Evolutionary conservation across 2,329 filamentous ascomycete genomes (phyloP), one percentile per base, ranked within the genome.

Genomic region (Pezizomycotina sp.): DNA sequence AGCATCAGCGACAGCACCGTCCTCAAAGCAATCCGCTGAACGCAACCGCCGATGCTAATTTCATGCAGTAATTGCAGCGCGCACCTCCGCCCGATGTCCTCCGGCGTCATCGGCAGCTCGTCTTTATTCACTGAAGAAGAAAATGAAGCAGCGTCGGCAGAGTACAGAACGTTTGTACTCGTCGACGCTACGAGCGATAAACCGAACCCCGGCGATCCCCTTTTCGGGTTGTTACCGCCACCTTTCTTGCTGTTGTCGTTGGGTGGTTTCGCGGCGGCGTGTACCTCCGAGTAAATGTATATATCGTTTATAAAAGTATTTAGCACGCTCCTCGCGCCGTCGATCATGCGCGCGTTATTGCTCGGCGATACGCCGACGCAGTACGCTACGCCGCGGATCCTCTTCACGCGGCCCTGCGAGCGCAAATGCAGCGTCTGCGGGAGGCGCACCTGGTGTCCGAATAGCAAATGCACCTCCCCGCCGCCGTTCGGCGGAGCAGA

Each of bases 331-430:
- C 86, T 68, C 7, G 84, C 83, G 2, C 77, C 71, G 53, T 92
- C 80, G 53, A 95, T 98, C 79, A 93, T 91, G 47, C 89, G 69
- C 45, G 77, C 80, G 55, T 95, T 98, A 57, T 93, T 93, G 31
- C 77, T 83, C 0, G 80, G 86, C 7, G 80, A 79, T 1, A 95
- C 84, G 29, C 91, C 89, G 1, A 81, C 83, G 36, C 79, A 78
- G 59, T 95, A 98, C 30, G 89, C 84, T 27, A 98, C 89, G 41
- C 89, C 89, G 38, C 86, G 69, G 48, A 98, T 78, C 49, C 74
- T 73, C 66, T 83, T 86, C 52, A 98, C 77, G 37, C 80, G 67
- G 5, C 89, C 89, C 0, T 84, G 73, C 46, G 71, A 78, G 50
- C 91, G 67, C 36, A 93, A 60, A 58, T 98, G 89, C 55, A 98